A percentile compares a stretch with the other conserved stretches of the same genome.
These are phyloP conservation scores for Penicillium flavigenum DNA, from an alignment of 495 filamentous ascomycete species.

Conservation along the genomic window DNA sequence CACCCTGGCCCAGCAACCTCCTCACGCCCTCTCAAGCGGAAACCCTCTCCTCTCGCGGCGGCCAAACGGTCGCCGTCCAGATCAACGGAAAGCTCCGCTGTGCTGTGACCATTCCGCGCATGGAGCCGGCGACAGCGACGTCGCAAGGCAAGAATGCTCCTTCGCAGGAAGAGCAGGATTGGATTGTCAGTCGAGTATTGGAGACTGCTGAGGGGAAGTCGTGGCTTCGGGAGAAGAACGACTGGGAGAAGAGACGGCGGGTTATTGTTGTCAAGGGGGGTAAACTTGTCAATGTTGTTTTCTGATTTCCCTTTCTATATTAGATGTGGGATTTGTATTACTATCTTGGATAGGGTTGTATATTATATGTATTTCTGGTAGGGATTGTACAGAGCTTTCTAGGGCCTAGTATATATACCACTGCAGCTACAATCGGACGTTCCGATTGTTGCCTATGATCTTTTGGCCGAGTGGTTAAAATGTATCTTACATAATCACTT, in stretches of 20 bases:
- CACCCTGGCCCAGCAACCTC: conserved; percentile 52
- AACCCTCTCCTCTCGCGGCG: conserved; percentile 40
- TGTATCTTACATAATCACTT: too few relatives aligned
- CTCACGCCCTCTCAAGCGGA: conserved; percentile 48
- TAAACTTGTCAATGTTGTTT: conserved; percentile 51
- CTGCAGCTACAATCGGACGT: too few relatives aligned
- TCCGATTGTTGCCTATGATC: too few relatives aligned
- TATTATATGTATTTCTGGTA: background rate
- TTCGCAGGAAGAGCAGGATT: conserved; percentile 45
- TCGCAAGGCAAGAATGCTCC: conserved; percentile 16
- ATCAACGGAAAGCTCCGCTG: conserved; percentile 74
- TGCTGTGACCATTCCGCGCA: conserved; percentile 55
- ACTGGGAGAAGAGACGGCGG: conserved; percentile 46
- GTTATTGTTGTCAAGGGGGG: conserved; percentile 51
- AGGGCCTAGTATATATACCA: too few relatives aligned
- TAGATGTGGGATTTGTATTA: conserved; percentile 4
- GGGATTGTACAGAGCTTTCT: background rate
- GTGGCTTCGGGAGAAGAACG: conserved; percentile 49
- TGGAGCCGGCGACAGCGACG: conserved; percentile 20
- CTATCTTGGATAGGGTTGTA: conserved; percentile 4
- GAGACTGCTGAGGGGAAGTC: conserved; percentile 46
- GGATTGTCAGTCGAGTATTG: conserved; percentile 55
- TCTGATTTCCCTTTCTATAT: conserved; percentile 22
- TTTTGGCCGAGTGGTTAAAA: too few relatives aligned
- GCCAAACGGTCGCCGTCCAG: conserved; percentile 62